Conservation (phyloP, 2,329 filamentous ascomycete genomes). For the Trichothecium roseum region DNA sequence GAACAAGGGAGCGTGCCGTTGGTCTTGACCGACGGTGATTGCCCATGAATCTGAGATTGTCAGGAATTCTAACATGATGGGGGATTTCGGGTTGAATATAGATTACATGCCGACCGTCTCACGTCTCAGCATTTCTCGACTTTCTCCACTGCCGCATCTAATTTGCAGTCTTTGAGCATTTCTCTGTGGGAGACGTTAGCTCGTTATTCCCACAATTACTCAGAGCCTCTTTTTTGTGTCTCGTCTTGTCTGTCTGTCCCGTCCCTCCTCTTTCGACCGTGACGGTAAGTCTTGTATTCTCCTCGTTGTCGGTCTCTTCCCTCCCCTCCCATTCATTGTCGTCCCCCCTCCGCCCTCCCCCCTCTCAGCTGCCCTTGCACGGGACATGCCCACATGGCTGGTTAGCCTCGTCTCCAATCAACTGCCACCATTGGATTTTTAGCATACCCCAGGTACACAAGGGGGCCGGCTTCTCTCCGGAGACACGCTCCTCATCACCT, state of each 20-base stretch:
- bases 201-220: conserved; percentile 49
- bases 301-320: no score
- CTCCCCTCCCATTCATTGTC: no score
- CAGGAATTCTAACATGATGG: no score
- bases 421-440: background rate
- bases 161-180: conserved; percentile 30
- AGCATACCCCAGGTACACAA: conserved; percentile 5
- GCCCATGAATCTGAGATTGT: no score
- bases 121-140: conserved; percentile 20
- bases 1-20: no score
- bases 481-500: conserved; percentile 1
- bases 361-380: conserved; percentile 4
- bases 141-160: conserved; percentile 31
- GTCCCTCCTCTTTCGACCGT: conserved; percentile 24
- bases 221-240: conserved; percentile 23
- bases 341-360: no score
- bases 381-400: conserved; percentile 1
- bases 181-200: conserved; percentile 52
- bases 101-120: conserved; percentile 25
- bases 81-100: conserved; percentile 6
- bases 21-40: no score
- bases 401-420: conserved; percentile 3
- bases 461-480: conserved; percentile 2
- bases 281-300: conserved; percentile 38
- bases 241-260: conserved; percentile 34